Evolutionary conservation across 768 basidiomycete genomes (phyloP), one percentile per base, ranked within the genome.

Genomic region (Serpula lacrymans): DNA sequence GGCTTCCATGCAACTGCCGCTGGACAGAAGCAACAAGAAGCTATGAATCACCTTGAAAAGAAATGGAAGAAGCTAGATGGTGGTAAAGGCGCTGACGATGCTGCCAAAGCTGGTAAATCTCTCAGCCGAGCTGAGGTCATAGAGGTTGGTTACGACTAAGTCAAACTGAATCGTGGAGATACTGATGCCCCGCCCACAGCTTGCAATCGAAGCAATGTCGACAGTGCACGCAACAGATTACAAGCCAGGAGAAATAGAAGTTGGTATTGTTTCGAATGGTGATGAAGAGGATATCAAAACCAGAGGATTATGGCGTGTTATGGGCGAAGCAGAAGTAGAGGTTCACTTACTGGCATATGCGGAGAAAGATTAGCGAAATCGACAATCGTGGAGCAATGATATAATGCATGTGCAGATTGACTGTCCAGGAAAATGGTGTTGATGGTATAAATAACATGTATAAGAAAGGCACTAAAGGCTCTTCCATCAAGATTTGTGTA

Each of bases 31-130:
- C 96, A 98, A 55, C 95, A 96, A 57, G 96, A 99, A 59, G 93
- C 91, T 1, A 96, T 94, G 83, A 98, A 98, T 62, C 88, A 92
- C 57, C 74, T 99, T 31, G 96, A 99, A 70, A 98, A 98, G 71
- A 90, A 91, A 62, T 98, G 92, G 94, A 99, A 98, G 73, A 92
- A 92, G 62, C 70, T 92, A 22, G 84, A 89, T 54, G 77, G 74
- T 17, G 87, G 87, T 12, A 68, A 67, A 38, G 88, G 89, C 16
- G 87, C 83, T 0, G 86, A 92, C 36, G 85, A 94, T 60, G 74
- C 90, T 11, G 72, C 74, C 11, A 73, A 74, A 34, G 90, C 90
- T 2, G 85, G 88, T 40, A 77, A 81, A 67, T 77, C 72, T 1
- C 71, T 96, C 38, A 74, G 72, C 49, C 74, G 85, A 16, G 74